Percentiles rank a stretch among this genome's conserved stretches.
Conservation (phyloP, 2,329 filamentous ascomycete species). For the Neonectria magnoliae region DNA sequence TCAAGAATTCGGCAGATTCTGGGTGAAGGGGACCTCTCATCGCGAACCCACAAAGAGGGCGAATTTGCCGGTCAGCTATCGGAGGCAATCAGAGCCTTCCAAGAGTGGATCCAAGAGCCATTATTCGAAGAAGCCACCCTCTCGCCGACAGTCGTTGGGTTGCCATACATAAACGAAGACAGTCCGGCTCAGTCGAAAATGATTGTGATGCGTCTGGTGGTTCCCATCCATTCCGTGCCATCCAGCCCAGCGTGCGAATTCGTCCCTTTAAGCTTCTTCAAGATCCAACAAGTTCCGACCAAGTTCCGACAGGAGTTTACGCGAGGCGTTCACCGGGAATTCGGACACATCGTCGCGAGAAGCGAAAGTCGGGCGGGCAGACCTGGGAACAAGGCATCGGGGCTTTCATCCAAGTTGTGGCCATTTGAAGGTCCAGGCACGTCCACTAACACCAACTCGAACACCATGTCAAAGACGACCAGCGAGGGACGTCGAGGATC, state of each 20-base stretch:
- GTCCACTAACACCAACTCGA: neutral
- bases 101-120: conserved; percentile 54
- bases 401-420: conserved; percentile 28
- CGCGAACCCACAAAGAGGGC: conserved; percentile 49
- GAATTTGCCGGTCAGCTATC: conserved; percentile 59
- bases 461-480: neutral
- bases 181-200: conserved; percentile 46
- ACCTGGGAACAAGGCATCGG: conserved; percentile 9
- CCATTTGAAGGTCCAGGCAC: conserved; percentile 24
- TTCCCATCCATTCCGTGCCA: conserved; percentile 67
- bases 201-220: conserved; percentile 68
- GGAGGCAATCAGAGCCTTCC: conserved; percentile 53
- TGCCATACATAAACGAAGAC: conserved; percentile 49
- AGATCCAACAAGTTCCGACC: conserved; percentile 71
- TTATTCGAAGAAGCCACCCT: conserved; percentile 59
- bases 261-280: conserved; percentile 72
- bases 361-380: conserved; percentile 15
- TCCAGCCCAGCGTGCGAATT: conserved; percentile 65
- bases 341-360: conserved; percentile 59
- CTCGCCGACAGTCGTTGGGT: conserved; percentile 53
- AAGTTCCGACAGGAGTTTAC: conserved; percentile 68
- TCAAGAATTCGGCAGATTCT: conserved; percentile 45
- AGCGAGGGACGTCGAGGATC: conserved; percentile 27
- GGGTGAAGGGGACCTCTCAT: conserved; percentile 49
- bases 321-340: conserved; percentile 68